phyloP scores from a whole-genome alignment of 768 basidiomycete species.

The Russula brevipes region DNA sequence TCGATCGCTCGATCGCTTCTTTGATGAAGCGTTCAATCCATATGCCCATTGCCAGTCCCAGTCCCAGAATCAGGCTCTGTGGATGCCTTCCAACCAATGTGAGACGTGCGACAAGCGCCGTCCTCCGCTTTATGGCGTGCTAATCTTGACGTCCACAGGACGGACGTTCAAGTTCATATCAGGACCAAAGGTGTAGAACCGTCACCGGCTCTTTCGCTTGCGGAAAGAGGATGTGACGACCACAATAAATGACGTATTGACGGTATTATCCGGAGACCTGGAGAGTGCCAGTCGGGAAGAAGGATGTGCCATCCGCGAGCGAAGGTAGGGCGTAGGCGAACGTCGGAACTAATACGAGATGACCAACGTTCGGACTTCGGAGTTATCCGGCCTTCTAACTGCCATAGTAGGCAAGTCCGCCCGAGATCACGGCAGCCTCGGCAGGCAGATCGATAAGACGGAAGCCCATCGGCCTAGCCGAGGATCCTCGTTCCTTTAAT shows the following conservation, averaged over 20 bases:
- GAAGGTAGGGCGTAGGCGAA: neutral
- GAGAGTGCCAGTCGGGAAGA: neutral
- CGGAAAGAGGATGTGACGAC: neutral
- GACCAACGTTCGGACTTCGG: too few relatives aligned
- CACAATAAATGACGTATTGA: constrained; percentile 1
- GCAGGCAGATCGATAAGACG: too few relatives aligned
- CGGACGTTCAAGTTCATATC: neutral
- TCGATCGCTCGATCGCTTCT: neutral
- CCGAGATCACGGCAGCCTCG: too few relatives aligned
- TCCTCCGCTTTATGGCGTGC: neutral
- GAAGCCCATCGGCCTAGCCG: too few relatives aligned
- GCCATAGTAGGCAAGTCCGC: too few relatives aligned
- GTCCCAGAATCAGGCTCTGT: neutral
- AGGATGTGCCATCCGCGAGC: neutral
- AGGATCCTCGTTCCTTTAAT: too few relatives aligned
- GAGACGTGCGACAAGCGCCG: neutral
- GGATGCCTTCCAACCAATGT: neutral
- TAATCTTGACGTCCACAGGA: neutral
- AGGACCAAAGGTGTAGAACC: neutral
- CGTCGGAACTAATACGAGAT: too few relatives aligned
- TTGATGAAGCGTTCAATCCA: neutral
- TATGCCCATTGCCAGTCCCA: neutral
- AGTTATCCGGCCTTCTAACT: too few relatives aligned
- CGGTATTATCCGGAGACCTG: neutral
- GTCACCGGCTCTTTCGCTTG: neutral